phyloP scores from a whole-genome alignment of 2,329 filamentous ascomycete genomes.

The Plectosphaerella sp. region DNA sequence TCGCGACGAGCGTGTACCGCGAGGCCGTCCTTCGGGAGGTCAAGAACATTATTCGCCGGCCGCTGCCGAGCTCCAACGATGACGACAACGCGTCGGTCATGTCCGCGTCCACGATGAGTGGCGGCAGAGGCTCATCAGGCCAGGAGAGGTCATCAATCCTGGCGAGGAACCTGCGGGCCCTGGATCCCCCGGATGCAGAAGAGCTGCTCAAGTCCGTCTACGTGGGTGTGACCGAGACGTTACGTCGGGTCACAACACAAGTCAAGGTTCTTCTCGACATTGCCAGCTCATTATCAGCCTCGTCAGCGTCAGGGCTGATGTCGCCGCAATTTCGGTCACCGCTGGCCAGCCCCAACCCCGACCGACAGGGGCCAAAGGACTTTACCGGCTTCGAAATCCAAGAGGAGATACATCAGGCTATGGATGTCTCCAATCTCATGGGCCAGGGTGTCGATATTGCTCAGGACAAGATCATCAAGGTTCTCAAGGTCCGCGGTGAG shows the following conservation, averaged over 20 bases:
- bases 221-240: constrained; percentile 78
- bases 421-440: constrained; percentile 74
- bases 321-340: constrained; percentile 49
- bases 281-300: constrained; percentile 65
- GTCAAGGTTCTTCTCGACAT: constrained; percentile 94
- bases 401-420: constrained; percentile 70
- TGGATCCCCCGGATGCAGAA: constrained; percentile 83
- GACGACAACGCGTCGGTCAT: constrained; percentile 90
- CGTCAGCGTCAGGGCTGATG: constrained; percentile 30
- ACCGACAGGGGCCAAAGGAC: constrained; percentile 21
- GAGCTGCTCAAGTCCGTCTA: constrained; percentile 79
- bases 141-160: constrained; percentile 88
- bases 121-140: constrained; percentile 64
- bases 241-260: constrained; percentile 82
- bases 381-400: constrained; percentile 48
- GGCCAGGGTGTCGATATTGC: constrained; percentile 78
- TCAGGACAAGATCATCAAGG: constrained; percentile 70
- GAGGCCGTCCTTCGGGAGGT: constrained; percentile 83
- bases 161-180: constrained; percentile 78
- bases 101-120: constrained; percentile 72
- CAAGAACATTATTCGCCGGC: constrained; percentile 75
- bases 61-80: constrained; percentile 87
- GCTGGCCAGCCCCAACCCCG: constrained; percentile 43
- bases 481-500: constrained; percentile 72
- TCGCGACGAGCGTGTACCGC: constrained; percentile 79